Evolutionary conservation across 192 early-diverging fungal genomes (phyloP), one percentile per base, ranked within the genome.

Genomic region (Endogone sp.): DNA sequence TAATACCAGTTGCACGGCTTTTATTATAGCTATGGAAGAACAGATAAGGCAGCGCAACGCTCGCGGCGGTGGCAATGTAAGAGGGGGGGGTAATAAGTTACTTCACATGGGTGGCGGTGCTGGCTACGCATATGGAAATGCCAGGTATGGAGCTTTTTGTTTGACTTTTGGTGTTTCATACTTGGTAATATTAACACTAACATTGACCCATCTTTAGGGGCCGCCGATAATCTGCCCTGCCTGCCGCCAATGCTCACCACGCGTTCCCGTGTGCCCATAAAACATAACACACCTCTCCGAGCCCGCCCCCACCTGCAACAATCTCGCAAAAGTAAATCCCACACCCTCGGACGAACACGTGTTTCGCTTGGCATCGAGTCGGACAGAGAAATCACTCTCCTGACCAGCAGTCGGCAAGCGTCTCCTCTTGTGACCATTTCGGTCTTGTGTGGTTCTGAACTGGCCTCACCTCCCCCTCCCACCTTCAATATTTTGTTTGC

Each of bases 101-200:
- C 28, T 77, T 2, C 75, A 77, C 11, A 70, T 77, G 60, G 70
- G 75, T 57, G 68, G 75, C 37, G 70, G 69, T 4, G 71, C 64
- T 29, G 74, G 74, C 23, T 56, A 76, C 56, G 72, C 66, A 25
- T 73, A 73, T 55, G 32, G 8, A 3, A 21, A 55, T 24, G 65
- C 44, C 8, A 67, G 65, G 65, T 67, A 21, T 44, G 65, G 32
- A 25, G 37, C 16, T 49, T 49, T 49, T 49, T 6, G 37, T 1
- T 11, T 49, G 37, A 49, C 37, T n/a, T n/a, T n/a, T n/a, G n/a
- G n/a, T n/a, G n/a, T n/a, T n/a, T n/a, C n/a, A n/a, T n/a, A n/a
- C n/a, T n/a, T n/a, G n/a, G n/a, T n/a, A n/a, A n/a, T n/a, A n/a
- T n/a, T n/a, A n/a, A n/a, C n/a, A n/a, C n/a, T n/a, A n/a, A 49